Evolutionary conservation across 1,284 basidiomycete species (phyloP).

Genomic region (Agaricales sp.): DNA sequence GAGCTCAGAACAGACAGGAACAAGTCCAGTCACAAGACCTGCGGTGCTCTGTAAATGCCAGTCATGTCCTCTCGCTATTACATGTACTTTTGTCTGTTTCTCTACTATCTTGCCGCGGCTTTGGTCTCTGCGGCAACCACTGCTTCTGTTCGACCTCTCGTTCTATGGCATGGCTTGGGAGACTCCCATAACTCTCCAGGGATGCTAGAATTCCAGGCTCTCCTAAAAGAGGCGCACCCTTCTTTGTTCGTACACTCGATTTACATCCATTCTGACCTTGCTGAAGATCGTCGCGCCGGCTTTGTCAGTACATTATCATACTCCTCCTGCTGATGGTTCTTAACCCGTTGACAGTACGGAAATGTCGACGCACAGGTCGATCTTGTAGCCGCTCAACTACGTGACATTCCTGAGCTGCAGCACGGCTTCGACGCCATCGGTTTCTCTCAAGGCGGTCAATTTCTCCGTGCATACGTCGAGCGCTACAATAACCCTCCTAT

Average conservation of each 20-base stretch:
- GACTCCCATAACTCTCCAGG: conserved; percentile 57
- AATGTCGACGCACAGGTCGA: conserved; percentile 68
- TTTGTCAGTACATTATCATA: conserved; percentile 47
- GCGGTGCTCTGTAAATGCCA: neutral
- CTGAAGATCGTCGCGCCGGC: conserved; percentile 69
- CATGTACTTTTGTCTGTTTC: too few relatives aligned
- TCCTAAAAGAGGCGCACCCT: conserved; percentile 64
- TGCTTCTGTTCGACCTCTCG: conserved; percentile 50
- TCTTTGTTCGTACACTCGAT: conserved; percentile 85
- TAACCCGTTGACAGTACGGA: conserved; percentile 50
- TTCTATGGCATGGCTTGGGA: conserved; percentile 94
- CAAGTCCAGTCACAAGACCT: neutral
- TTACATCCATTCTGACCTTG: conserved; percentile 55
- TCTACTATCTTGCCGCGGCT: neutral
- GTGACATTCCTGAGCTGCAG: conserved; percentile 56
- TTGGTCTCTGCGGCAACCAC: conserved; percentile 7
- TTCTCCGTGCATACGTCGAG: conserved; percentile 85
- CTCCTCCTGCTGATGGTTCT: neutral
- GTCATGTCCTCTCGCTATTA: too few relatives aligned
- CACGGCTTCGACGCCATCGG: conserved; percentile 86
- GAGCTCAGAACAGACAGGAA: too few relatives aligned
- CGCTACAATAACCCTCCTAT: conserved; percentile 71
- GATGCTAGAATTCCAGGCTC: conserved; percentile 57
- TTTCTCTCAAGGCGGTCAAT: conserved; percentile 91
- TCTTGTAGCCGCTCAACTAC: conserved; percentile 59